Conservation (phyloP, 2,329 filamentous ascomycete genomes). For the Stachybotrys elegans region DNA sequence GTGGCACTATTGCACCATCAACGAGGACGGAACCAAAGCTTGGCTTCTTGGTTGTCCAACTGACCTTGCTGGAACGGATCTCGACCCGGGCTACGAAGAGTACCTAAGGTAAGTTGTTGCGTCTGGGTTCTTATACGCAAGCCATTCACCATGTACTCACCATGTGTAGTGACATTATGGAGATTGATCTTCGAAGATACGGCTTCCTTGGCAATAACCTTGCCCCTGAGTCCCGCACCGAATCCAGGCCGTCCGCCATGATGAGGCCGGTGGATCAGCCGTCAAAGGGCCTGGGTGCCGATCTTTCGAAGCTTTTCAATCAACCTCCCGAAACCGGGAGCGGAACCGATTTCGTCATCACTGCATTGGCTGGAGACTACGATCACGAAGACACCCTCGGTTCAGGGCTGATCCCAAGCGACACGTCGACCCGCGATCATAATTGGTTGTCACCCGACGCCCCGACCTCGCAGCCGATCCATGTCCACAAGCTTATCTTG, state of each 20-base stretch:
- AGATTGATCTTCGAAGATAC: slow-evolving; percentile 87
- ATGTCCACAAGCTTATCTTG: slow-evolving; percentile 92
- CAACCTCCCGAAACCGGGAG: slow-evolving; percentile 77
- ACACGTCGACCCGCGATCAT: slow-evolving; percentile 36
- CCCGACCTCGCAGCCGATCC: slow-evolving; percentile 74
- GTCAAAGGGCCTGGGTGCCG: slow-evolving; percentile 70
- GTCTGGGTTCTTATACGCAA: too few species aligned
- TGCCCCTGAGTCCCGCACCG: slow-evolving; percentile 46
- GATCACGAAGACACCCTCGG: slow-evolving; percentile 61
- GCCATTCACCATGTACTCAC: not conserved
- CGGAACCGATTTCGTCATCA: slow-evolving; percentile 86
- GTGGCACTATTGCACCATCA: slow-evolving; percentile 98
- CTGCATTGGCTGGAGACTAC: slow-evolving; percentile 75
- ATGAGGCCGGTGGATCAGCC: slow-evolving; percentile 45
- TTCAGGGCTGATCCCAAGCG: slow-evolving; percentile 41
- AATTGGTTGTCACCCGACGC: slow-evolving; percentile 58
- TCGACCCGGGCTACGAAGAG: slow-evolving; percentile 72
- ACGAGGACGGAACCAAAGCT: slow-evolving; percentile 90
- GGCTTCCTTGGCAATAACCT: slow-evolving; percentile 82
- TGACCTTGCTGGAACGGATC: slow-evolving; percentile 60
- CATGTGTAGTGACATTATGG: slow-evolving; percentile 68
- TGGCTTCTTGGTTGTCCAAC: slow-evolving; percentile 93
- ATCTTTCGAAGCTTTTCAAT: slow-evolving; percentile 84
- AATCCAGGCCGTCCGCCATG: slow-evolving; percentile 44
- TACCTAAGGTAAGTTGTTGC: slow-evolving; percentile 57